These are phyloP conservation scores for Grammothele lineata DNA, from an alignment of 768 basidiomycete species.

Conservation along the genomic window DNA sequence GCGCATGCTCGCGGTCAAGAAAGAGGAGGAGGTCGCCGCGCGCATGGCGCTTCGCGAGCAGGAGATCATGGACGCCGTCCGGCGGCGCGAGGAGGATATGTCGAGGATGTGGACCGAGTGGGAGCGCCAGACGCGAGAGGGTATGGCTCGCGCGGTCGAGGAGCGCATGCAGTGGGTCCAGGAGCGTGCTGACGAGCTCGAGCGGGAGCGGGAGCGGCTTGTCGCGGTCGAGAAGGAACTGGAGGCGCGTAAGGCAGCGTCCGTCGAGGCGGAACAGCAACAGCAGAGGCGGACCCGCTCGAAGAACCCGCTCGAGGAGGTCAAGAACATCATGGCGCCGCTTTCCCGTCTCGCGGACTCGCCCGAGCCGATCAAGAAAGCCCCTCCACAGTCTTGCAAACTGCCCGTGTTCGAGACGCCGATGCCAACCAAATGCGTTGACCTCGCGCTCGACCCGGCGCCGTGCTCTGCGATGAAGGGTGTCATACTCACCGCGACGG, in stretches of 20 bases:
- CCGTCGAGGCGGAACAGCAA: slow-evolving; percentile 4
- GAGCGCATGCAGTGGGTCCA: slow-evolving; percentile 45
- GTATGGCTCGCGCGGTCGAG: slow-evolving; percentile 32
- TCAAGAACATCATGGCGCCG: slow-evolving; percentile 64
- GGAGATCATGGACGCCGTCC: slow-evolving; percentile 67
- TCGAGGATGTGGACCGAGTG: slow-evolving; percentile 60
- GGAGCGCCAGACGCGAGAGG: slow-evolving; percentile 33
- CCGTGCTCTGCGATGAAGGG: slow-evolving; percentile 44
- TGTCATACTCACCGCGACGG: slow-evolving; percentile 75
- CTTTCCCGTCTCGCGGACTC: slow-evolving; percentile 33
- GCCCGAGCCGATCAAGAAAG: slow-evolving; percentile 17
- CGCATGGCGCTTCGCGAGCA: slow-evolving; percentile 66
- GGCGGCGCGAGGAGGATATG: slow-evolving; percentile 59
- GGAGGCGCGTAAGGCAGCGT: slow-evolving; percentile 43
- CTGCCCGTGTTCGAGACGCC: slow-evolving; percentile 50
- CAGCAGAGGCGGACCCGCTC: slow-evolving; percentile 28
- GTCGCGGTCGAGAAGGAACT: slow-evolving; percentile 44
- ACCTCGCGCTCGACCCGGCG: slow-evolving; percentile 12
- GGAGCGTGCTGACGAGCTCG: slow-evolving; percentile 49
- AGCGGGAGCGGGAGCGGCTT: slow-evolving; percentile 46
- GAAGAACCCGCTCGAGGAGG: slow-evolving; percentile 66
- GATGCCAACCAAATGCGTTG: slow-evolving; percentile 25
- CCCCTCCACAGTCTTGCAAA: slow-evolving; percentile 12
- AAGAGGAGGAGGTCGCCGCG: slow-evolving; percentile 65
- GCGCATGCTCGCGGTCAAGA: slow-evolving; percentile 54